Percentiles rank a stretch among this genome's conserved stretches.
phyloP scores from a whole-genome alignment of 1,139 yeast species.

The Sugiyamaella xylanicola region DNA sequence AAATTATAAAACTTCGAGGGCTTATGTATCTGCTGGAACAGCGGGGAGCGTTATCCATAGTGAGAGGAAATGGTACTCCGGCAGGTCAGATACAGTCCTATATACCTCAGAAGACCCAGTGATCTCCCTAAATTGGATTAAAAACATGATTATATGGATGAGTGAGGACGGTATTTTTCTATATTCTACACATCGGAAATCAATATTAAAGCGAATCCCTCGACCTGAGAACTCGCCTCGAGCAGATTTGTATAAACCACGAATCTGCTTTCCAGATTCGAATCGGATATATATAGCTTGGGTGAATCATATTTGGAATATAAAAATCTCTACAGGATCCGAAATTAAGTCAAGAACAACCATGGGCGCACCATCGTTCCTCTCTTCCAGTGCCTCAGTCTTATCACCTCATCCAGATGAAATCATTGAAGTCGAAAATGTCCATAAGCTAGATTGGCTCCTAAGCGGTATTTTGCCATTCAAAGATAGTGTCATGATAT shows the following conservation, averaged over 20 bases:
- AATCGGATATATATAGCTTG: conserved; percentile 79
- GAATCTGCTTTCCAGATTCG: conserved; percentile 65
- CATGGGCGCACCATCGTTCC: conserved; percentile 15
- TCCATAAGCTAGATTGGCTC: conserved; percentile 57
- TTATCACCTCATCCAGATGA: conserved; percentile 47
- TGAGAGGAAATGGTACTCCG: conserved; percentile 84
- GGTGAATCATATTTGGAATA: conserved; percentile 77
- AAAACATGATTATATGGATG: conserved; percentile 78
- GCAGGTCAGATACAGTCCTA: conserved; percentile 65
- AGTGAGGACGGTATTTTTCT: conserved; percentile 71
- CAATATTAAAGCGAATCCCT: conserved; percentile 51
- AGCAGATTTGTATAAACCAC: conserved; percentile 85
- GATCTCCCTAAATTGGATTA: conserved; percentile 61
- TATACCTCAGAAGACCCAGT: conserved; percentile 72
- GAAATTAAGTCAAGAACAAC: conserved; percentile 1
- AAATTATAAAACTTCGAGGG: conserved; percentile 59
- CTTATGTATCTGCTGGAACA: conserved; percentile 87
- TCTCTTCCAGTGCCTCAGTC: conserved; percentile 34
- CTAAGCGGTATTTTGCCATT: conserved; percentile 80
- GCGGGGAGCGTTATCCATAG: conserved; percentile 80
- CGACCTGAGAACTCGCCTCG: conserved; percentile 65
- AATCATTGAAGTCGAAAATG: conserved; percentile 58
- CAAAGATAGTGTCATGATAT: conserved; percentile 43
- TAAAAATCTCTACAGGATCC: conserved; percentile 48
- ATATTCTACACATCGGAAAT: conserved; percentile 34